Conservation (phyloP, 208 protist genomes). For the Dictyostelium gargantuum region DNA sequence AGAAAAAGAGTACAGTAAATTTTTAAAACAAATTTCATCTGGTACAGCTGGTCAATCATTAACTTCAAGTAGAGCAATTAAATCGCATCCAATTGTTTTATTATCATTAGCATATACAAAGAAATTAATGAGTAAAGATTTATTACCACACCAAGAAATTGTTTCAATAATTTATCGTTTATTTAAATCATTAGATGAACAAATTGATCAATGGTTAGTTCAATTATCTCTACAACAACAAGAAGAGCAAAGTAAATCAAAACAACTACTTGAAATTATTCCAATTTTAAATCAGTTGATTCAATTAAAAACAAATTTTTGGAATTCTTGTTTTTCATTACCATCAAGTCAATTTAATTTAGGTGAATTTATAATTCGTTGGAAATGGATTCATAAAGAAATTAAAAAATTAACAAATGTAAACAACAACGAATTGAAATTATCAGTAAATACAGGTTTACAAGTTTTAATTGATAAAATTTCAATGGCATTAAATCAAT, state of each 20-base stretch:
- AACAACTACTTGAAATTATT: no score
- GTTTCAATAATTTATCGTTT: neutral
- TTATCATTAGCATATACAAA: neutral
- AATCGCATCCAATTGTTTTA: neutral
- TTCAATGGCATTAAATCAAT: neutral
- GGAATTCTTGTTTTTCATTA: neutral
- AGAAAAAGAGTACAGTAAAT: neutral
- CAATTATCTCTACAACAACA: neutral
- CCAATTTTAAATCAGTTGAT: neutral
- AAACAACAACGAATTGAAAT: neutral
- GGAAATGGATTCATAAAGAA: constrained; percentile 53
- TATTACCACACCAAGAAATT: neutral
- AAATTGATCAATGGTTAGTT: constrained; percentile 36
- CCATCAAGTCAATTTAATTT: neutral
- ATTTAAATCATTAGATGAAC: constrained; percentile 26
- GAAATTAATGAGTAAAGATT: neutral
- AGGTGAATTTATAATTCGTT: constrained; percentile 48
- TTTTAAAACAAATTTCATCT: neutral
- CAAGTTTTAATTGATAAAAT: neutral
- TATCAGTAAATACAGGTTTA: neutral
- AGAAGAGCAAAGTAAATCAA: neutral
- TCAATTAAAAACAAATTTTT: constrained; percentile 10
- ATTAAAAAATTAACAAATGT: neutral
- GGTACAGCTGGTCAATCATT: neutral
- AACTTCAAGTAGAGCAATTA: neutral